phyloP scores from a whole-genome alignment of 208 protist species.

The Kentomonas sorsogonicus region DNA sequence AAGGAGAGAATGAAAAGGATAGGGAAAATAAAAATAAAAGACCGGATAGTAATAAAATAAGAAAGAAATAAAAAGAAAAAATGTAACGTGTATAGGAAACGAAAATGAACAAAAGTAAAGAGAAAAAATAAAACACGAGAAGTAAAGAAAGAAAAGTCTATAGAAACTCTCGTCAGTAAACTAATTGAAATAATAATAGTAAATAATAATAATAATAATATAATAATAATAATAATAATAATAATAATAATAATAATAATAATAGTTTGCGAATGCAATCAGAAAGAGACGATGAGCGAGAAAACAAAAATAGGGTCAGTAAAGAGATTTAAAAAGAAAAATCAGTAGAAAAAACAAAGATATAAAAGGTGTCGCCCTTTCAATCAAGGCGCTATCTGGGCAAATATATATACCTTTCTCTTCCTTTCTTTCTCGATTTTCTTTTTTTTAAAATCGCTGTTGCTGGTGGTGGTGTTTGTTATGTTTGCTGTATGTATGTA shows the following conservation, averaged over 20 bases:
- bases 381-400: background rate
- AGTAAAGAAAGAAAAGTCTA: constrained; percentile 8
- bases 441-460: background rate
- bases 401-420: background rate
- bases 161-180: no score
- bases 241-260: constrained; percentile 8
- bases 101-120: background rate
- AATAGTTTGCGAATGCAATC: background rate
- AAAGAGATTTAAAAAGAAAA: no score
- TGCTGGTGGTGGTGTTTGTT: background rate
- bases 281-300: background rate
- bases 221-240: constrained; percentile 9
- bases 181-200: no score
- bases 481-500: no score
- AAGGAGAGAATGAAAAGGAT: background rate
- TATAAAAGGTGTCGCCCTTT: background rate
- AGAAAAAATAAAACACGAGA: background rate
- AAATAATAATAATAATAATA: constrained; percentile 6
- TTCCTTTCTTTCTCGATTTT: background rate
- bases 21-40: background rate
- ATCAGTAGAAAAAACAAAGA: constrained; percentile 3
- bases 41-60: constrained; percentile 10
- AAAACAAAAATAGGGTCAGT: background rate
- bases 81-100: background rate
- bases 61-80: constrained; percentile 9